Base-by-base conservation (phyloP, 441 rosid species). In the Viola pubescens region DNA sequence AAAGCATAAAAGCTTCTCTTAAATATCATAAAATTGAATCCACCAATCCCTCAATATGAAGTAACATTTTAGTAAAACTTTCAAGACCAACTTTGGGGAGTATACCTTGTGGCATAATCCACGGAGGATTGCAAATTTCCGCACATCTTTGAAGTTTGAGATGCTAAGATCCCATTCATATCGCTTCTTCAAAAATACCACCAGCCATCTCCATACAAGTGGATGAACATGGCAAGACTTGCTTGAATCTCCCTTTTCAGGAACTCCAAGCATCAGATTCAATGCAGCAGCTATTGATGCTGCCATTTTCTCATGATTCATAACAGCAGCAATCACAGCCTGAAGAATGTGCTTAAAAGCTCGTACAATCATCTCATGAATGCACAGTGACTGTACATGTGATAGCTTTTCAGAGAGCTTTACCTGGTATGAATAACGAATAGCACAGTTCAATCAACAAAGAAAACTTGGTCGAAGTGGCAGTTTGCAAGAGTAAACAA, bases 301-400 rank as follows among this genome's bases (percentile, higher is more conserved):
- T 60, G 92, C 74, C 64, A 86, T 53, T 63, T 78, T 78, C 19
- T 64, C 73, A 52, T 69, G 54, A 55, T 70, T 62, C 48, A 62
- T 56, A 41, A 69, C 80, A 43, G 81, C 75, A 47, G 85, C 79
- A 59, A 81, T 66, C 53, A 86, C 84, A 47, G 84, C 82, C 74
- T 65, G 80, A 45, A 83, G 75, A 52, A 77, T 56, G 38, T 81
- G 85, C 81, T 86, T 85, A 76, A 81, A 86, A 49, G 89, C 92
- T 67, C 89, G 79, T 57, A 79, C 68, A 42, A 86, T 71, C 92
- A 83, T 86, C 80, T 86, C 92, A 66, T 83, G 87, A 63, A 83
- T 78, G 68, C 92, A 86, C 60, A 83, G 89, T n/a, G 92, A 86
- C 73, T 86, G 87, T 57, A 86, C 81, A 59, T 86, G 92, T 52